Conservation (phyloP, 305 asterid species). For the Solanum hybrid region DNA sequence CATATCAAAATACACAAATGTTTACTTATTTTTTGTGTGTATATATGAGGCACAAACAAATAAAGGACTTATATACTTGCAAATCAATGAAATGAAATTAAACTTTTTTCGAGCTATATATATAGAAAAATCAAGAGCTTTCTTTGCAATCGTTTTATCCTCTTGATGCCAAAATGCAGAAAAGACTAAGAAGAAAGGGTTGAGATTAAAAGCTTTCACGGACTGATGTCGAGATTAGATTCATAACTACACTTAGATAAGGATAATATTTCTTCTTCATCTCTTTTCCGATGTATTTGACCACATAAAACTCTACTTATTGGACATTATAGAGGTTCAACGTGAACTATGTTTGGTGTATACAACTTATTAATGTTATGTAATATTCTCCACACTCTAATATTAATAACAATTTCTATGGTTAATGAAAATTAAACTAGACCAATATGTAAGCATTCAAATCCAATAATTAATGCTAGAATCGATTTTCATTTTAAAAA, state of each 20-base stretch:
- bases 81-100: too few species aligned
- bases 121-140: too few species aligned
- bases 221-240: neutral
- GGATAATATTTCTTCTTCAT: neutral
- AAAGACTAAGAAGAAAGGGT: too few species aligned
- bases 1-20: neutral
- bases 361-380: neutral
- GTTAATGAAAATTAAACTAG: neutral
- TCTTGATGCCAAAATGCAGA: too few species aligned
- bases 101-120: too few species aligned
- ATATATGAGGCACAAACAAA: neutral
- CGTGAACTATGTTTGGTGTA: neutral
- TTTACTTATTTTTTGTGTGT: neutral
- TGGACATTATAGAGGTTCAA: neutral
- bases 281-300: neutral
- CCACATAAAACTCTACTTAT: neutral
- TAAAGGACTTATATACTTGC: neutral
- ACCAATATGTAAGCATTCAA: neutral
- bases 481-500: neutral
- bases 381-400: neutral
- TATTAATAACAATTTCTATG: neutral
- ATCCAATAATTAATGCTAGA: neutral
- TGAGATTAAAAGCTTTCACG: neutral
- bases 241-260: neutral
- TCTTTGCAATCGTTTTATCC: too few species aligned